Evolutionary conservation across 169 alveolate genomes (phyloP).

Genomic region (Cryptosporidium meleagridis): DNA sequence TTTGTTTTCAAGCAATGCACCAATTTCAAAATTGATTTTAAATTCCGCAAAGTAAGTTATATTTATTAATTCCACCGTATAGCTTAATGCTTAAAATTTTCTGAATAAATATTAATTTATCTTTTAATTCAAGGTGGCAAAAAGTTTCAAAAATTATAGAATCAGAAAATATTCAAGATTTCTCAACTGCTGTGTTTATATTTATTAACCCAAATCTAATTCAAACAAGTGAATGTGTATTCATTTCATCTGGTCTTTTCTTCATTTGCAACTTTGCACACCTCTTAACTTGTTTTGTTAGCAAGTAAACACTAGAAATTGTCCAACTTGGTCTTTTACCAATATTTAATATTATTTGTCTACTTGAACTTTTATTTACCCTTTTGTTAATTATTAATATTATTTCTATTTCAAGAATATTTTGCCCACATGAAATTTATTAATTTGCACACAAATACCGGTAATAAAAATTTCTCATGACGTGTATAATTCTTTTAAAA

Average conservation of each 20-base stretch:
- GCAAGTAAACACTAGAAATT: background rate
- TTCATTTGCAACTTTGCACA: slow-evolving; percentile 32
- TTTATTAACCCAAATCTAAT: slow-evolving; percentile 24
- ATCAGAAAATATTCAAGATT: background rate
- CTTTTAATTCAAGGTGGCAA: slow-evolving; percentile 23
- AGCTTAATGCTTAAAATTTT: background rate
- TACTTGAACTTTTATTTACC: background rate
- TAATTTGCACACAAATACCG: slow-evolving; percentile 3
- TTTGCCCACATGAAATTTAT: background rate
- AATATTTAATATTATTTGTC: background rate
- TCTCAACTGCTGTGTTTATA: slow-evolving; percentile 3
- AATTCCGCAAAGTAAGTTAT: slow-evolving; percentile 26
- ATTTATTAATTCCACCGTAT: background rate
- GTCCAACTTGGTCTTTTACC: no score
- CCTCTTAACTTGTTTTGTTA: slow-evolving; percentile 3
- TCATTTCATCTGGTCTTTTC: slow-evolving; percentile 8
- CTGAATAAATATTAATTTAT: background rate
- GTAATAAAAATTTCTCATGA: background rate
- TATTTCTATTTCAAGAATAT: background rate
- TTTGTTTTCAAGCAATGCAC: slow-evolving; percentile 7
- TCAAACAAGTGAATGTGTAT: background rate
- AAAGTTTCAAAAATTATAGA: slow-evolving; percentile 8
- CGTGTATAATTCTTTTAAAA: background rate
- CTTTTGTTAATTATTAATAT: background rate
- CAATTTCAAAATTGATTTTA: slow-evolving; percentile 6